Base-by-base conservation (phyloP, 495 filamentous ascomycete species). In the Rostrohypoxylon terebratum region DNA sequence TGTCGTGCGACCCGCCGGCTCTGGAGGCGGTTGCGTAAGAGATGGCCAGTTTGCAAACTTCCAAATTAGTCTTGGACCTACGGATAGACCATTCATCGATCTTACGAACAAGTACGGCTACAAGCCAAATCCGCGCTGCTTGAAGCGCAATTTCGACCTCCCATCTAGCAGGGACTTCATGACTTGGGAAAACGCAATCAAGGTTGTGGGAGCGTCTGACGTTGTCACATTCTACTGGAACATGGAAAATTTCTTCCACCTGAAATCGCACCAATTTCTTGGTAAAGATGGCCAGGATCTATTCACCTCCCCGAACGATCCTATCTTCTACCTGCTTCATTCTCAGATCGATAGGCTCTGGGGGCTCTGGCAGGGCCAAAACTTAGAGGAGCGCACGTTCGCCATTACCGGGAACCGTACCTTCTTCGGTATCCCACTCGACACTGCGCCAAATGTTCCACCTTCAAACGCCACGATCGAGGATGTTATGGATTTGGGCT, bases 321-420 rank as follows among this genome's bases (percentile, higher is more conserved):
- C 88, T n/a, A 82, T 80, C 6, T 91, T 92, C 79, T 91, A 79
- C 75, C 79, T 87, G 14, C 88, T 91, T 74, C 89, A 91, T 69
- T 83, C 81, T 7, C 84, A 86, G 83, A 82, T 92, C 55, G 90
- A 91, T 75, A 86, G 87, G 20, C 42, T 86, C 5, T 91, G 84
- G 83, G 87, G 85, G 79, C 87, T 88, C 23, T 91, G 89, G 89
- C 88, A 91, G 77, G 85, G 82, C 36, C 71, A 83, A 25, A 45
- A 69, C 50, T 47, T 65, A 4, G 51, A 63, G 25, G 13, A 72
- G 21, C 63, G 69, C 9, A 68, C 58, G 50, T 64, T 59, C 33
- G 59, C 42, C 1, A 53, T 64, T 44, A 51, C 23, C 13, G 70
- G 66, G 2, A 73, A 67, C 38, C 59, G 71, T n/a, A 73, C 73